Evolutionary conservation across 805 yeast genomes (phyloP), one percentile per base, ranked within the genome.

Genomic region (Candida railenensis): DNA sequence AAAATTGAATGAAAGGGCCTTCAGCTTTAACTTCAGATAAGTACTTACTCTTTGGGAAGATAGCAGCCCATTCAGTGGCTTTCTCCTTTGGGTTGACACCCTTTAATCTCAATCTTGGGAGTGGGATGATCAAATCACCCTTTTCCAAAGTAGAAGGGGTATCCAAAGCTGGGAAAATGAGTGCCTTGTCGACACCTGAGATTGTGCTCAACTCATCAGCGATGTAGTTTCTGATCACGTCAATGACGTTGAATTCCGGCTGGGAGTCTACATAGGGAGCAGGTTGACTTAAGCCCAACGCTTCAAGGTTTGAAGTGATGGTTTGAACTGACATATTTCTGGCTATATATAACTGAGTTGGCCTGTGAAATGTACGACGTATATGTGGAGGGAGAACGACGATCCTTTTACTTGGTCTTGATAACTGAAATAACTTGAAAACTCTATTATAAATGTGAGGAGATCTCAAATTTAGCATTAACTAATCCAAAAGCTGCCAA

Each of bases 1-100:
- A 89, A 66, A 94, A 92, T 69, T 94, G 97, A 62, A 94, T 73
- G 61, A 94, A 94, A 45, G 90, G 87, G 49, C 97, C 97, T 63
- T 86, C 86, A 25, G 96, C 87, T 55, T 76, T 81, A 55, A 89
- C 95, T 52, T 80, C 80, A 19, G 75, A 69, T 55, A 94, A 69
- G 62, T 75, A 87, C 37, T 81, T 79, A 34, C 88, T 90, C 51
- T 78, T 77, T 52, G 90, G 87, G 71, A 92, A 88, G 49, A 80
- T 76, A 47, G 67, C 78, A 25, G 96, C 87, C 87, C 96, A 85
- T 59, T 90, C 87, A 22, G 52, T 53, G 15, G 76, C 76, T 63
- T 84, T 87, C 50, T 92, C 89, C 60, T 89, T 85, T 32, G 81
- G 78, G 52, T 92, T 92, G 53, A 87, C 82, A 56, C 89, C 87